Conservation (phyloP, 257 asterid species). For the Vinca minor region DNA sequence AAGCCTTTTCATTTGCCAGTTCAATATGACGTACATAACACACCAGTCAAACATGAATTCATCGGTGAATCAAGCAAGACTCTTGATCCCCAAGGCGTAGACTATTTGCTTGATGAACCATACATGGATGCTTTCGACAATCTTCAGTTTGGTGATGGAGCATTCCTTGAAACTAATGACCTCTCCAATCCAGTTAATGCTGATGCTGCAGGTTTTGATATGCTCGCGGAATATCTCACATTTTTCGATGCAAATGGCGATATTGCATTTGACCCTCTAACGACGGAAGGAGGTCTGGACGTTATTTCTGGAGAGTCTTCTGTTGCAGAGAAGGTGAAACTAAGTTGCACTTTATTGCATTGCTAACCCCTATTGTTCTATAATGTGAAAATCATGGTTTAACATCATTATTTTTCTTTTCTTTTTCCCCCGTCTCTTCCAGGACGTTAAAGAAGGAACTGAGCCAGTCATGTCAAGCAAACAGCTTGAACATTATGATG, state of each 20-base stretch:
- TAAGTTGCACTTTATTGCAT: background rate
- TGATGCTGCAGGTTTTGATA: constrained; percentile 37
- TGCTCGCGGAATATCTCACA: constrained; percentile 57
- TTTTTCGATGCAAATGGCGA: constrained; percentile 53
- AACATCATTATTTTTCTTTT: background rate
- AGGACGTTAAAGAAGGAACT: constrained; percentile 33
- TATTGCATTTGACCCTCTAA: constrained; percentile 38
- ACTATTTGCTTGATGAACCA: constrained; percentile 60
- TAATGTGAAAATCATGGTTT: background rate
- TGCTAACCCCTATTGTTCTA: background rate
- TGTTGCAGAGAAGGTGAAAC: constrained; percentile 33
- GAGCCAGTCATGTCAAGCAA: constrained; percentile 24
- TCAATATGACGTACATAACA: constrained; percentile 30
- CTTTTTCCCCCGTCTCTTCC: constrained; percentile 12
- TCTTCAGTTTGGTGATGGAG: constrained; percentile 42
- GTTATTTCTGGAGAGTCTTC: constrained; percentile 23
- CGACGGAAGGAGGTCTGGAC: constrained; percentile 31
- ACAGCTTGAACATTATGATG: constrained; percentile 16
- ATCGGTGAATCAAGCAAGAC: constrained; percentile 64
- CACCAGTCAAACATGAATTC: constrained; percentile 62
- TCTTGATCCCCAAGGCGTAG: constrained; percentile 31
- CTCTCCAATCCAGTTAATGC: constrained; percentile 42
- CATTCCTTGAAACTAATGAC: constrained; percentile 66
- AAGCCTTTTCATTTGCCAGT: constrained; percentile 33
- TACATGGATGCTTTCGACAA: constrained; percentile 35